Evolutionary conservation across 129 eudicot genomes (phyloP), one percentile per base, ranked within the genome.

Genomic region (Chrysanthemum makinoi): DNA sequence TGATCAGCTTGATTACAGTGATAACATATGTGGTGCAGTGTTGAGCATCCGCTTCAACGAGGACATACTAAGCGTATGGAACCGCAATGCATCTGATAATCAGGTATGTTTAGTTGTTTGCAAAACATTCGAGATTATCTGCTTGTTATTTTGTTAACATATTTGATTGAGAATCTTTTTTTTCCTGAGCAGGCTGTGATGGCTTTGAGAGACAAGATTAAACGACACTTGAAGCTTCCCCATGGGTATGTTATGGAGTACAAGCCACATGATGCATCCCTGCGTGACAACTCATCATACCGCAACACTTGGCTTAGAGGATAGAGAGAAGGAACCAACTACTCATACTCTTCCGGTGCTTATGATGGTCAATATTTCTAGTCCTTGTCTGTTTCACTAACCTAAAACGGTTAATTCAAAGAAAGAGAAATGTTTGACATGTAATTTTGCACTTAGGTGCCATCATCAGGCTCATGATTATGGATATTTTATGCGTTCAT

Each of bases 241-340:
- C 88, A 83, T n/a, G 81, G 96, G 65, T 94, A 94, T n/a, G 91
- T 90, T 7, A 90, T 94, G 99, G 99, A 94, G 61, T 94, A 94
- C 79, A 90, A 90, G 59, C 90, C 97, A 19, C 98, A 93, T 55
- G 96, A 93, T 82, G 96, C 95, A 47, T 91, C 97, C 22, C 69
- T 91, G 49, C 95, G 95, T 5, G 96, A 89, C 82, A 87, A 89
- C 74, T 89, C 98, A n/a, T 93, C 98, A 1, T 89, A 93, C 58
- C 87, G 98, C 12, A 91, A 91, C 86, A 91, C 97, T 62, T 91
- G 97, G 97, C 58, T 89, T 78, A 90, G 97, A 81, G 91, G 95
- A 80, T 91, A 83, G 81, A 60, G 58, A 74, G 39, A 52, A 15
- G n/a, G 70, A 35, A 35, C 44, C 44, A 5, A 35, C 47, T 14